Evolutionary conservation across 2,329 filamentous ascomycete genomes (phyloP), one percentile per base, ranked within the genome.

Genomic region (Fusarium acutatum): DNA sequence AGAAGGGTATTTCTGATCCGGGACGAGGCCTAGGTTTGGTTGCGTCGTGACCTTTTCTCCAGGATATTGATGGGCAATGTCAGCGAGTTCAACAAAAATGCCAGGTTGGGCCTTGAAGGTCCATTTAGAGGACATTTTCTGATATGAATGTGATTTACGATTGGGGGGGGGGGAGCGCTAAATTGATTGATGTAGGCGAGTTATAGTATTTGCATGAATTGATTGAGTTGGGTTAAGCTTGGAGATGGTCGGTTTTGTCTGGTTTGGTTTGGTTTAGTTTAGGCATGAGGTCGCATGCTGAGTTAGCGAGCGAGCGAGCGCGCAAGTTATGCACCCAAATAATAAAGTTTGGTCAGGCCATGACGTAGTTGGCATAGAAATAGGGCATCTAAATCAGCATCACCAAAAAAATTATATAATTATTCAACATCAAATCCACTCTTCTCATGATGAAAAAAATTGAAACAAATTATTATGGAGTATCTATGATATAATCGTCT

Each of bases 1-100:
- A 46, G 80, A 82, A 6, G 85, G 82, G 68, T 89, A 88, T 50
- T 70, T 54, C 5, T 82, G 81, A 28, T 83, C 84, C 60, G 87
- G 82, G 41, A 90, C 84, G 18, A 91, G 81, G 26, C 87, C 89
- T 35, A 91, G 86, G 74, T 87, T 86, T 15, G 83, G 81, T 62
- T 85, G 83, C 12, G 85, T 88, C 13, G 73, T 77, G 59, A 82
- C 78, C 41, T 81, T 81, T 22, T 75, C 75, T 28, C 57, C 60
- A 5, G 78, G 78, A 61, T 77, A 80, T n/a, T 71, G 65, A 24
- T 73, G 72, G 18, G 76, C 77, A 34, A 78, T 64, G 14, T 80
- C 71, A 14, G 65, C 67, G 52, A 81, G 85, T 76, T 89, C 86
- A 12, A 84, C 80, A 77, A 90, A 89, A 52, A 79, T 73, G 49